Evolutionary conservation across 345 rosid genomes (phyloP), one percentile per base, ranked within the genome.

Genomic region (Hibiscus mutabilis): DNA sequence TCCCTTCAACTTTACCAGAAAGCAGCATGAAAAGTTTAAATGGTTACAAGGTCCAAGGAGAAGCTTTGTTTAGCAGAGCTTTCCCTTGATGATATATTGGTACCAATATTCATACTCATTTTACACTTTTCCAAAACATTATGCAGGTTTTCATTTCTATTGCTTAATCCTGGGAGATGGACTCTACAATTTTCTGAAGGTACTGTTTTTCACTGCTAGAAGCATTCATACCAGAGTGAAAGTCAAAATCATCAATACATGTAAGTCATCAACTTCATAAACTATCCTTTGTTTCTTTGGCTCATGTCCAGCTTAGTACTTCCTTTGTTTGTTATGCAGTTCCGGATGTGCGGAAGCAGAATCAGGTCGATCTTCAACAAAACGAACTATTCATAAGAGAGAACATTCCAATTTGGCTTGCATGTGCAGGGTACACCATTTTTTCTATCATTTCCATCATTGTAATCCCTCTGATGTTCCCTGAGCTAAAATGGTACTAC

Each of bases 101-200:
- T 7, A 55, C 22, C 5, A n/a, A 0, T 52, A 7, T 14, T 63
- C 5, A 4, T 31, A 1, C n/a, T 60, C 10, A 40, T 16, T 16
- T 49, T 71, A 74, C 55, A n/a, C n/a, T 49, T 51, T 14, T 29
- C 47, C 55, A n/a, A 25, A 16, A 21, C 15, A 13, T 40, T 25
- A 5, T 82, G 76, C 85, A 93, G 96, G 96, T 91, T 64, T 94
- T 94, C 59, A 75, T 94, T 79, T 85, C 96, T 37, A 91, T 94
- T 68, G 81, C 98, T 46, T 90, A 68, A 90, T 94, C 69, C 88
- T 94, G 0, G 97, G 97, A 24, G 98, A 94, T 49, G 98, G 98
- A 4, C 88, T 94, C 68, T 91, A 91, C 91, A 88, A 91, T 62
- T 94, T 94, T 84, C 75, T 90, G 73, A 94, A 92, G 84, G 89